Evolutionary conservation across 352 stramenopile genomes (phyloP).

Genomic region (Elongisporangium undulatum): DNA sequence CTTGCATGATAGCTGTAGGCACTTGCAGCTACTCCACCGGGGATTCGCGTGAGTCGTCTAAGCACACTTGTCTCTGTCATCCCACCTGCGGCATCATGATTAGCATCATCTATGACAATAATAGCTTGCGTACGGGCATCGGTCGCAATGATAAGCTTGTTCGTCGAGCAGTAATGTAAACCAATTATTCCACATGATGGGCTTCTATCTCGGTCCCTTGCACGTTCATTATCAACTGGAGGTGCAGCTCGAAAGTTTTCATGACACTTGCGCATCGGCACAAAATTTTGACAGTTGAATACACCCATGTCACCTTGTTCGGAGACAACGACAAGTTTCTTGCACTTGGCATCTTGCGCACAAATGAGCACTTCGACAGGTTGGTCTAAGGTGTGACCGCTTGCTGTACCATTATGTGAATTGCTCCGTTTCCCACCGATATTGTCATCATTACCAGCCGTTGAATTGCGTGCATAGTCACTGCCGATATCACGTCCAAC

Average conservation of each 20-base stretch:
- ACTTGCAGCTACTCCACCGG: slow-evolving; percentile 40
- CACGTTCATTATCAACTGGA: neutral
- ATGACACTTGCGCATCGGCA: slow-evolving; percentile 63
- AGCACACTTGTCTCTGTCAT: slow-evolving; percentile 41
- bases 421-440: neutral
- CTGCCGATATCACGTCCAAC: slow-evolving; percentile 18
- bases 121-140: slow-evolving; percentile 45
- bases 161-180: slow-evolving; percentile 70
- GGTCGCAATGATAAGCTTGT: slow-evolving; percentile 61
- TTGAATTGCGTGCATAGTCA: slow-evolving; percentile 4
- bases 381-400: slow-evolving; percentile 13
- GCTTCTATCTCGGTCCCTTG: neutral
- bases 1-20: slow-evolving; percentile 66
- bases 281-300: slow-evolving; percentile 72
- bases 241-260: slow-evolving; percentile 29
- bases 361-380: slow-evolving; percentile 43
- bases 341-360: slow-evolving; percentile 46
- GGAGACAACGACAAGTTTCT: slow-evolving; percentile 57
- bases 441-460: neutral
- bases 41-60: slow-evolving; percentile 53
- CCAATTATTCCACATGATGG: slow-evolving; percentile 43
- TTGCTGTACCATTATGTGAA: slow-evolving; percentile 11
- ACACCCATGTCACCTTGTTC: slow-evolving; percentile 56
- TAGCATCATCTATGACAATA: slow-evolving; percentile 59
- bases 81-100: slow-evolving; percentile 37